Base-by-base conservation (phyloP, 257 asterid genomes). In the Nicotiana sylvestris region DNA sequence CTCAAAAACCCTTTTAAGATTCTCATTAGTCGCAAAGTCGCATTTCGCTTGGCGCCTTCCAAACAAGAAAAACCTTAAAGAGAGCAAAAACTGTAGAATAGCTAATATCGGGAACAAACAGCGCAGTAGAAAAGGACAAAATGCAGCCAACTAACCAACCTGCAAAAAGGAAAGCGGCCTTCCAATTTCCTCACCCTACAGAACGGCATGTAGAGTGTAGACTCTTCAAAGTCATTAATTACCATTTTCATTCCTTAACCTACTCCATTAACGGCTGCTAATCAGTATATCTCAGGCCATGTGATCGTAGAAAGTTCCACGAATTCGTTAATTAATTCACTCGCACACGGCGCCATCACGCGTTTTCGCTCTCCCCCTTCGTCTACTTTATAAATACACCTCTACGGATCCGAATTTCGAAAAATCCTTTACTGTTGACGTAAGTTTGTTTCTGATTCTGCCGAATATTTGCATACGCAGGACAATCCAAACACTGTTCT, bases 271-370 rank as follows among this genome's bases (percentile, higher is more conserved):
- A 49, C 9, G 29, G 13, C 33, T 37, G 56, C 0, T 1, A n/a
- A 3, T 10, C 0, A 37, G 30, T 37, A 9, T 35, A 39, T 39
- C 6, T 70, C 25, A 11, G 11, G n/a, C 78, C 78, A 70, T 70
- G 6, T 70, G 60, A 43, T 21, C 6, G 5, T n/a, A n/a, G 32
- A n/a, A 43, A 70, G 12, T 74, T 27, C 64, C 51, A 27, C 16
- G 27, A 74, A 51, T 51, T 35, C 27, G 62, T 74, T 61, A 74
- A 74, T 43, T 51, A 51, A 12, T 72, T 6, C 37, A 27, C 7
- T 72, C 39, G 21, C 61, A 25, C 61, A 25, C 79, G 79, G 39
- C 39, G 61, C 79, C 79, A 74, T 27, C 80, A 74, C 80, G 64
- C 64, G 64, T 72, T 35, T 72, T 25, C 32, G 57, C 78, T 43